These are phyloP conservation scores for Biscogniauxia marginata DNA, from an alignment of 2,329 filamentous ascomycete species.

Conservation along the genomic window DNA sequence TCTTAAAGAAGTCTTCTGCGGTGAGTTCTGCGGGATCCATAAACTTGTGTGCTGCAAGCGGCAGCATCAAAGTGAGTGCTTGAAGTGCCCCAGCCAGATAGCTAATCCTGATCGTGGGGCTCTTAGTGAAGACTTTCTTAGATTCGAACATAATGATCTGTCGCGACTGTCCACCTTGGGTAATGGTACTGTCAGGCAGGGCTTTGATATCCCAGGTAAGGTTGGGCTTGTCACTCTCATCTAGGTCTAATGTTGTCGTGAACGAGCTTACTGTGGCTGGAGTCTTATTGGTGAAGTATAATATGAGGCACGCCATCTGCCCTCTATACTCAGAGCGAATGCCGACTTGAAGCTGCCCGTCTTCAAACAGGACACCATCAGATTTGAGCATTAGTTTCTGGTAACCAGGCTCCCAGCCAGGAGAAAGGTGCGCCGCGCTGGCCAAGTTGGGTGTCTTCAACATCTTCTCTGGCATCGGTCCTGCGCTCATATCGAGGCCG, in stretches of 20 bases:
- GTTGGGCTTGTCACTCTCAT: constrained; percentile 60
- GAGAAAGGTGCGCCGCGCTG: constrained; percentile 86
- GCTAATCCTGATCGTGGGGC: constrained; percentile 89
- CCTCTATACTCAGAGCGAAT: constrained; percentile 90
- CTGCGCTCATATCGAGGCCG: constrained; percentile 75
- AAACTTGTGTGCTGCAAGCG: constrained; percentile 88
- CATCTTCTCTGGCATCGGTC: constrained; percentile 55
- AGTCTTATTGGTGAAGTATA: constrained; percentile 96
- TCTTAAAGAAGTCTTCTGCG: constrained; percentile 95
- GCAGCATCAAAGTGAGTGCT: constrained; percentile 86
- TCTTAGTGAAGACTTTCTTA: constrained; percentile 74
- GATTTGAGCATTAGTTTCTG: constrained; percentile 74
- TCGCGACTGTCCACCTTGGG: constrained; percentile 74
- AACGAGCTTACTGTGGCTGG: constrained; percentile 83
- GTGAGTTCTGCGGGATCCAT: constrained; percentile 89
- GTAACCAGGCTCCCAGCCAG: constrained; percentile 91
- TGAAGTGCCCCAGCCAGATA: constrained; percentile 94
- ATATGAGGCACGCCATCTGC: constrained; percentile 91
- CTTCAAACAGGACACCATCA: constrained; percentile 92
- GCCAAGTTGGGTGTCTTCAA: constrained; percentile 79
- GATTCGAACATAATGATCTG: constrained; percentile 95
- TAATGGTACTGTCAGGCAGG: constrained; percentile 79
- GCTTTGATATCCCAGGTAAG: constrained; percentile 86
- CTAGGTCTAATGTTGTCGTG: constrained; percentile 88
- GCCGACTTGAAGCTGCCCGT: constrained; percentile 89